These are phyloP conservation scores for Aegilops bicornis DNA, from an alignment of 176 grass and related monocot species.

Conservation along the genomic window DNA sequence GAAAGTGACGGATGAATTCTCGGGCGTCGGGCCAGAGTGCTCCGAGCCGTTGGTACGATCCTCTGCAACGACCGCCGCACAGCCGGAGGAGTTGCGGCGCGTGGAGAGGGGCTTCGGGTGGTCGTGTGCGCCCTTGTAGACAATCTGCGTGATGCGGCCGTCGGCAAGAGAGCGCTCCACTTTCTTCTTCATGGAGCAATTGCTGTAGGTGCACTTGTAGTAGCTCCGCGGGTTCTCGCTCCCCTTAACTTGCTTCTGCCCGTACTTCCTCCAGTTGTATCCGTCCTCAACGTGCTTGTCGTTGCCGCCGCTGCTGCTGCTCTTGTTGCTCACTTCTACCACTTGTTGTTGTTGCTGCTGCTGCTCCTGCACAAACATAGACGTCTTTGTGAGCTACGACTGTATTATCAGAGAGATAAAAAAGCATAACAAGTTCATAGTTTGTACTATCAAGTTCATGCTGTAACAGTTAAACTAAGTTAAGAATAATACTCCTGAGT, in stretches of 20 bases:
- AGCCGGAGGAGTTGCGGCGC: slow-evolving; percentile 35
- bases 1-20: slow-evolving; percentile 63
- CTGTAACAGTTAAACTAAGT: not conserved
- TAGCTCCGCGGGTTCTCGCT: slow-evolving; percentile 97
- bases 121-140: slow-evolving; percentile 90
- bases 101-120: slow-evolving; percentile 75
- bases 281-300: slow-evolving; percentile 68
- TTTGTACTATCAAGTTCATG: not conserved
- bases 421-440: too few species aligned
- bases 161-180: slow-evolving; percentile 70
- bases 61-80: not conserved
- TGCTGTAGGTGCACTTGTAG: slow-evolving; percentile 89
- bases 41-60: slow-evolving; percentile 14
- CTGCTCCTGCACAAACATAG: not conserved
- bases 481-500: too few species aligned
- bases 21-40: slow-evolving; percentile 45
- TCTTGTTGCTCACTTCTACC: slow-evolving; percentile 14
- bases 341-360: not conserved
- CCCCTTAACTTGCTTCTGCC: slow-evolving; percentile 96
- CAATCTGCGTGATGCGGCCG: slow-evolving; percentile 80
- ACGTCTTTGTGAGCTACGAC: not conserved
- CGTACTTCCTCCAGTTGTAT: slow-evolving; percentile 98
- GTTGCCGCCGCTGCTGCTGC: not conserved
- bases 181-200: slow-evolving; percentile 94
- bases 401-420: too few species aligned